Percentiles rank a stretch among this genome's conserved stretches.
These are phyloP conservation scores for Aspergillus haitiensis DNA, from an alignment of 495 filamentous ascomycete genomes.

Conservation along the genomic window DNA sequence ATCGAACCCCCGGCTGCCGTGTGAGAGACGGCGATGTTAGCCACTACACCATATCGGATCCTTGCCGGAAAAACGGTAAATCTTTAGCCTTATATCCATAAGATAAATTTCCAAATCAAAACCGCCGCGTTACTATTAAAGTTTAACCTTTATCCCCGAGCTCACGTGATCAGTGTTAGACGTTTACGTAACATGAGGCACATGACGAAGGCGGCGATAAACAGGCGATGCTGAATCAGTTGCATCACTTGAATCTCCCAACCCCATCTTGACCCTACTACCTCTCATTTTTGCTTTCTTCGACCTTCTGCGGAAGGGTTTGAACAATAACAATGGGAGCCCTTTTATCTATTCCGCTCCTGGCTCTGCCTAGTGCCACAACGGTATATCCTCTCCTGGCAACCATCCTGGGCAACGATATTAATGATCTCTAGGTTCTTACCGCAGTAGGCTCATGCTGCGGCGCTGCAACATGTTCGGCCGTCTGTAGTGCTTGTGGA, in stretches of 20 bases:
- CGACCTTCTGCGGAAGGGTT: neutral
- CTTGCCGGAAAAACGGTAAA: neutral
- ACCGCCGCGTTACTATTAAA: no score
- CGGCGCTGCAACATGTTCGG: constrained; percentile 91
- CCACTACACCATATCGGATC: constrained; percentile 46
- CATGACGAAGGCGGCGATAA: constrained; percentile 23
- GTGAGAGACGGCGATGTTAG: constrained; percentile 47
- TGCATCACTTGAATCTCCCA: constrained; percentile 12
- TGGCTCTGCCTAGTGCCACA: constrained; percentile 82
- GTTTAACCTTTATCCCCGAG: no score
- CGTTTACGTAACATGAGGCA: constrained; percentile 18
- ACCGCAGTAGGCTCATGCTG: constrained; percentile 84
- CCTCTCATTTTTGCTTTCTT: neutral
- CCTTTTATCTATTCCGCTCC: constrained; percentile 80
- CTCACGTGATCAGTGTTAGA: no score
- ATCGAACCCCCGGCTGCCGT: constrained; percentile 45
- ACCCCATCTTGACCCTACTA: neutral
- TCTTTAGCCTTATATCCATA: no score
- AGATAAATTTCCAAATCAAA: no score
- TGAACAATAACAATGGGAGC: constrained; percentile 67
- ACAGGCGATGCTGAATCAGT: neutral
- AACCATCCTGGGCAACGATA: constrained; percentile 11
- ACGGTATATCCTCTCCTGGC: constrained; percentile 60
- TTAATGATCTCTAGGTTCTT: constrained; percentile 56
- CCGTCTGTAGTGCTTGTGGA: constrained; percentile 90